Evolutionary conservation across 345 rosid genomes (phyloP).

Genomic region (Litchi chinensis): DNA sequence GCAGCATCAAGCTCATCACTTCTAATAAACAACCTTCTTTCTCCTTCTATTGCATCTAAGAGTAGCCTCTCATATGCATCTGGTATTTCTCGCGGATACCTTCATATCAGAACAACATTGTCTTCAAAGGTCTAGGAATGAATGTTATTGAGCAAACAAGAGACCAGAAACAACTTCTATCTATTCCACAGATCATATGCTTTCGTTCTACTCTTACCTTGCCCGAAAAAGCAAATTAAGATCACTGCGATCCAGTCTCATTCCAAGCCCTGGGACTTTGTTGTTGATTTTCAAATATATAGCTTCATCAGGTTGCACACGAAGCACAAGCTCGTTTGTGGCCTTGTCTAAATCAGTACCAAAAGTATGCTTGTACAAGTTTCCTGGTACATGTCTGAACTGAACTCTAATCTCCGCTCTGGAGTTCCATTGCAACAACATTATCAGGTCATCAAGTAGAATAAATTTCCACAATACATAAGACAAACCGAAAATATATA

Average conservation of each 20-base stretch:
- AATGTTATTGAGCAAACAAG: background rate
- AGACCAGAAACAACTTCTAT: background rate
- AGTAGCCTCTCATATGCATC: slow-evolving; percentile 93
- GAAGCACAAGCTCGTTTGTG: slow-evolving; percentile 85
- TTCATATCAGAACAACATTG: slow-evolving; percentile 20
- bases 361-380: slow-evolving; percentile 71
- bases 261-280: slow-evolving; percentile 93
- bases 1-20: slow-evolving; percentile 95
- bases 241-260: slow-evolving; percentile 90
- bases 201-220: slow-evolving; percentile 40
- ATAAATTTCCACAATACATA: background rate
- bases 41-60: slow-evolving; percentile 85
- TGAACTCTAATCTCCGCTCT: slow-evolving; percentile 94
- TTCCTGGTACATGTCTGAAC: slow-evolving; percentile 90
- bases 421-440: slow-evolving; percentile 23
- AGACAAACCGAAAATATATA: background rate
- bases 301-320: slow-evolving; percentile 96
- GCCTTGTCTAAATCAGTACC: slow-evolving; percentile 79
- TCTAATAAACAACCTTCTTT: slow-evolving; percentile 76
- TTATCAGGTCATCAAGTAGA: background rate
- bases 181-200: background rate
- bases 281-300: slow-evolving; percentile 93
- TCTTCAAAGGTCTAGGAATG: background rate
- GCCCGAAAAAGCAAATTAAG: slow-evolving; percentile 75
- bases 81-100: slow-evolving; percentile 78